A percentile compares a stretch with the other conserved stretches of the same genome.
Evolutionary conservation across 2,329 filamentous ascomycete species (phyloP).

Genomic region (Aureobasidium subglaciale): DNA sequence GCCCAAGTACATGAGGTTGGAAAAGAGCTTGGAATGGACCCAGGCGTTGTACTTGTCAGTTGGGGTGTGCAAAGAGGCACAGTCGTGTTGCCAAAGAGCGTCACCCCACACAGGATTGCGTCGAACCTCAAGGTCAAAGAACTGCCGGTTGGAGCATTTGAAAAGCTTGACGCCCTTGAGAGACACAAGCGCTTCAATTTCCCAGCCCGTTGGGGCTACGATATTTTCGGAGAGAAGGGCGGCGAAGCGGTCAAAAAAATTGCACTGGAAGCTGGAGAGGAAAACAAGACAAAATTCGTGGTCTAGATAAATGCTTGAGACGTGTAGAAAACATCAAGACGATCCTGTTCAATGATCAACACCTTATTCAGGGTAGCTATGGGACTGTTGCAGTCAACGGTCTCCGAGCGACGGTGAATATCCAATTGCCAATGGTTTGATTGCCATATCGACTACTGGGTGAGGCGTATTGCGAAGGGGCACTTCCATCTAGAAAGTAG

Average conservation of each 20-base stretch:
- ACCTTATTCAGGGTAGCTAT: too few species aligned
- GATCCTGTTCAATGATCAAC: too few species aligned
- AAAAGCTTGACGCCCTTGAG: constrained; percentile 35
- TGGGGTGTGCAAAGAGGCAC: constrained; percentile 62
- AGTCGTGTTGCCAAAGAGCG: constrained; percentile 63
- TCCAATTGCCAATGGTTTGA: too few species aligned
- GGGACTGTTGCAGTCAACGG: too few species aligned
- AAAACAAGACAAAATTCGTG: constrained; percentile 33
- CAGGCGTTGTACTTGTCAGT: constrained; percentile 45
- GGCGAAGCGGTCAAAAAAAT: constrained; percentile 31
- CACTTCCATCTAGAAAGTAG: too few species aligned
- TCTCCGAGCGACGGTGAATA: too few species aligned
- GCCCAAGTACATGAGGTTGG: constrained; percentile 56
- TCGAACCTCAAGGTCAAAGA: constrained; percentile 21
- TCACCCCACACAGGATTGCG: constrained; percentile 57
- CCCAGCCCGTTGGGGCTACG: constrained; percentile 36
- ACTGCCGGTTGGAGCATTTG: constrained; percentile 31
- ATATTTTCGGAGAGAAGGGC: constrained; percentile 40
- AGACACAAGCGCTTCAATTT: constrained; percentile 40
- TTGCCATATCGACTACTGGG: too few species aligned
- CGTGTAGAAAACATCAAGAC: too few species aligned
- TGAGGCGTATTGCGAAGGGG: too few species aligned
- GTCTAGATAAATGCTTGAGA: neutral
- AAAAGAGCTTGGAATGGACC: constrained; percentile 48
- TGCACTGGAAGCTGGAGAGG: constrained; percentile 29